These are phyloP conservation scores for Escallonia herrerae DNA, from an alignment of 129 eudicot genomes.

Conservation along the genomic window DNA sequence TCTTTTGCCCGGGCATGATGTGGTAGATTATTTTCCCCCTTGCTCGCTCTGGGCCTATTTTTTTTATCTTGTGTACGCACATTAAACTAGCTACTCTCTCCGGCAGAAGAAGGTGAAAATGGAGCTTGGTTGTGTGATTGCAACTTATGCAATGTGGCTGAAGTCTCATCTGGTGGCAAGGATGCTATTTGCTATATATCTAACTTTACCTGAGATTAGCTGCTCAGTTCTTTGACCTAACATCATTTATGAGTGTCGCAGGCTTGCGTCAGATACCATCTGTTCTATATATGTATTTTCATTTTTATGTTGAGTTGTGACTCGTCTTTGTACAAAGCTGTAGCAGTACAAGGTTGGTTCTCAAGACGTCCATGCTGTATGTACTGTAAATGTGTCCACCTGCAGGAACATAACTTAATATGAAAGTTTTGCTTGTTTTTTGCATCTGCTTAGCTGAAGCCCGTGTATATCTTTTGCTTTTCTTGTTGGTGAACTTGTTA, in stretches of 20 bases:
- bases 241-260: neutral
- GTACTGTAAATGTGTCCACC: neutral
- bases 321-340: neutral
- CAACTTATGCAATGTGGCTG: neutral
- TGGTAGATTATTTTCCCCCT: neutral
- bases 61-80: too few relatives aligned
- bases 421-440: neutral
- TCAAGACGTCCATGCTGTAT: neutral
- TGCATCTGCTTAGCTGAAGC: neutral
- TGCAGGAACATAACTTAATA: neutral
- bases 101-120: neutral
- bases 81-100: neutral
- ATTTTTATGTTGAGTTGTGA: neutral
- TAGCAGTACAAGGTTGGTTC: neutral
- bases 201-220: neutral
- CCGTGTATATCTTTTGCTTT: neutral
- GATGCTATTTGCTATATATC: neutral
- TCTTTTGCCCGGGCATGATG: neutral
- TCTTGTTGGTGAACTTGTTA: neutral
- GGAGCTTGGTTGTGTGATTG: neutral
- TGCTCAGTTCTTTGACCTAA: neutral
- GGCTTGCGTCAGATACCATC: neutral
- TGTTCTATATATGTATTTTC: neutral
- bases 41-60: neutral
- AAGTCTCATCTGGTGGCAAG: neutral